phyloP scores from a whole-genome alignment of 805 yeast genomes.

The Schizosaccharomyces lindneri region DNA sequence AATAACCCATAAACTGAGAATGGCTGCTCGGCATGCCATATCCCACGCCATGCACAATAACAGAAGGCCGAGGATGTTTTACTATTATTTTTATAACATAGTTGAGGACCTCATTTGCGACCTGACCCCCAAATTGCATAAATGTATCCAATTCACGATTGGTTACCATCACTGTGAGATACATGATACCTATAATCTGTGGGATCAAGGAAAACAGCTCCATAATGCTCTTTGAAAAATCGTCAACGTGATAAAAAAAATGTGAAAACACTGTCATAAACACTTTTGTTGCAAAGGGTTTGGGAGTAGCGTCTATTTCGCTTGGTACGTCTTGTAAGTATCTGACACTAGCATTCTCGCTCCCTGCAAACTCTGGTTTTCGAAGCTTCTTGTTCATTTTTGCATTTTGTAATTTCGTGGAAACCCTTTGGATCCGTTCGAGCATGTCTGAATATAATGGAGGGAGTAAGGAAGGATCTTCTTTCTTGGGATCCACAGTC shows the following conservation, averaged over 20 bases:
- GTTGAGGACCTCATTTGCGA: neutral
- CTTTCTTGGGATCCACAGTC: neutral
- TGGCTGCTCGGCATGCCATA: constrained; percentile 83
- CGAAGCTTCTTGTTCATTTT: too few species aligned
- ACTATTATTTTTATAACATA: neutral
- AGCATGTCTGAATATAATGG: neutral
- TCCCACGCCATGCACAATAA: constrained; percentile 11
- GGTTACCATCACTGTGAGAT: neutral
- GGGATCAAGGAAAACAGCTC: neutral
- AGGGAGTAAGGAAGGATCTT: neutral
- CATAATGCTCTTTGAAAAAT: neutral
- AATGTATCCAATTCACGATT: neutral
- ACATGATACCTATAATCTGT: neutral
- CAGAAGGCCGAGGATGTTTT: neutral
- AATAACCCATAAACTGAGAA: constrained; percentile 59
- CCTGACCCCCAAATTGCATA: neutral
- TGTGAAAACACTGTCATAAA: neutral
- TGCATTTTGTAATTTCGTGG: neutral
- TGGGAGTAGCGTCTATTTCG: neutral
- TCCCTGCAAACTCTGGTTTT: too few species aligned
- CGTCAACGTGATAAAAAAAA: neutral
- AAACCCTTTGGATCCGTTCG: neutral
- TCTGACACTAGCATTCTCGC: too few species aligned
- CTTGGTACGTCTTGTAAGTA: too few species aligned
- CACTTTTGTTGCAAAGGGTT: neutral